A percentile compares a stretch with the other conserved stretches of the same genome.
phyloP scores from a whole-genome alignment of 441 rosid species.

The Biscutella laevigata region DNA sequence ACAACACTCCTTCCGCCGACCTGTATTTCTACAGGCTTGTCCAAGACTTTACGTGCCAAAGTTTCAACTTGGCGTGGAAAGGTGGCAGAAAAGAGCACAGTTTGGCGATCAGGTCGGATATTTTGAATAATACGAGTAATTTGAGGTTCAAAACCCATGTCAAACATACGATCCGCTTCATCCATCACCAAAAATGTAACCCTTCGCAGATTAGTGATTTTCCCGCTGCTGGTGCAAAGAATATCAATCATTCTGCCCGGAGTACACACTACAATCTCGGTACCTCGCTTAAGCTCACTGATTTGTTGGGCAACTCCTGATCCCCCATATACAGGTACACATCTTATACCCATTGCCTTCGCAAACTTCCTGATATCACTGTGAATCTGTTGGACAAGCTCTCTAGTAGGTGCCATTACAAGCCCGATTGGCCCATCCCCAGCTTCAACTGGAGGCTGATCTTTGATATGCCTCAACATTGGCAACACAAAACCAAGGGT shows the following conservation, averaged over 20 bases:
- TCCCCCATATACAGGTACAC: conserved; percentile 95
- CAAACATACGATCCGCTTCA: conserved; percentile 98
- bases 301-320: conserved; percentile 98
- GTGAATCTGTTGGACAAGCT: conserved; percentile 98
- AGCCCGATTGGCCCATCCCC: conserved; percentile 95
- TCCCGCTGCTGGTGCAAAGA: conserved; percentile 89
- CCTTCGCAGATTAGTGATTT: conserved; percentile 77
- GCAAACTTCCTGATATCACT: conserved; percentile 82
- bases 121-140: conserved; percentile 87
- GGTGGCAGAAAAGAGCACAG: conserved; percentile 95
- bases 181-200: conserved; percentile 91
- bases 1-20: conserved; percentile 98
- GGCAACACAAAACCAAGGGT: conserved; percentile 95
- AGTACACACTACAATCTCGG: conserved; percentile 94
- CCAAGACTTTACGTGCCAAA: conserved; percentile 77
- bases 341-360: conserved; percentile 63
- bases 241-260: conserved; percentile 98
- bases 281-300: conserved; percentile 82
- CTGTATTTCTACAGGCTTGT: conserved; percentile 78
- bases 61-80: conserved; percentile 95
- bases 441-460: conserved; percentile 88
- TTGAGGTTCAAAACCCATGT: conserved; percentile 99
- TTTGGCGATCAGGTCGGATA: conserved; percentile 83
- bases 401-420: conserved; percentile 97
- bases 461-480: conserved; percentile 94